phyloP scores from a whole-genome alignment of 257 asterid species.

The Ballota nigra region DNA sequence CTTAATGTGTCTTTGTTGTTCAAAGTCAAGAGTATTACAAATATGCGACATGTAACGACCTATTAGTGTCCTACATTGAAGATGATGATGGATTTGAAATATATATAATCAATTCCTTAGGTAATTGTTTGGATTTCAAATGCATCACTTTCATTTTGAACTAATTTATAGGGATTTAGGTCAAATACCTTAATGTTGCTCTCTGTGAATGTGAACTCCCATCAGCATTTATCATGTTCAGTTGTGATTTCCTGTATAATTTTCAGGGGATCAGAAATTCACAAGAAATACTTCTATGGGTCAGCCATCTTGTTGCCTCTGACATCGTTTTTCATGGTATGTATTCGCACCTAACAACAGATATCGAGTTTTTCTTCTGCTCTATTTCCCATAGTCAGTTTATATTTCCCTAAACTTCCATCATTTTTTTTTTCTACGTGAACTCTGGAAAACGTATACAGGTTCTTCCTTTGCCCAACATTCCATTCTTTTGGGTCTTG shows the following conservation, averaged over 20 bases:
- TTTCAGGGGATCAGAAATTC: conserved; percentile 84
- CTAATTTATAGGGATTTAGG: background rate
- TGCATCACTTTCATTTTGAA: background rate
- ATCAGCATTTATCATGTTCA: background rate
- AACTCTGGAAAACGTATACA: conserved; percentile 29
- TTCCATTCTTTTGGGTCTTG: conserved; percentile 92
- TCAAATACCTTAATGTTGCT: background rate
- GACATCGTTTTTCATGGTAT: conserved; percentile 75
- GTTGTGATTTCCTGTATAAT: conserved; percentile 24
- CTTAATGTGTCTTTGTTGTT: background rate
- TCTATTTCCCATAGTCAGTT: background rate
- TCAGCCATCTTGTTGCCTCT: conserved; percentile 79
- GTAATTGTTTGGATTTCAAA: background rate
- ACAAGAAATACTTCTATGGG: conserved; percentile 79
- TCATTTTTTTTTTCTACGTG: background rate
- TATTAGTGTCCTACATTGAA: background rate
- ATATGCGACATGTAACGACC: background rate
- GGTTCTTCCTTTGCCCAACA: conserved; percentile 97
- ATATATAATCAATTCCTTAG: background rate
- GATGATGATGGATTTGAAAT: background rate
- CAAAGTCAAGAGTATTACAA: background rate
- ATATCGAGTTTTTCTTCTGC: background rate
- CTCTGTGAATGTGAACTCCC: background rate
- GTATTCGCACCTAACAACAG: conserved; percentile 10
- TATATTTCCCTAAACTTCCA: background rate